Conservation (phyloP, 2,329 filamentous ascomycete species). For the Bipolaris cookei region DNA sequence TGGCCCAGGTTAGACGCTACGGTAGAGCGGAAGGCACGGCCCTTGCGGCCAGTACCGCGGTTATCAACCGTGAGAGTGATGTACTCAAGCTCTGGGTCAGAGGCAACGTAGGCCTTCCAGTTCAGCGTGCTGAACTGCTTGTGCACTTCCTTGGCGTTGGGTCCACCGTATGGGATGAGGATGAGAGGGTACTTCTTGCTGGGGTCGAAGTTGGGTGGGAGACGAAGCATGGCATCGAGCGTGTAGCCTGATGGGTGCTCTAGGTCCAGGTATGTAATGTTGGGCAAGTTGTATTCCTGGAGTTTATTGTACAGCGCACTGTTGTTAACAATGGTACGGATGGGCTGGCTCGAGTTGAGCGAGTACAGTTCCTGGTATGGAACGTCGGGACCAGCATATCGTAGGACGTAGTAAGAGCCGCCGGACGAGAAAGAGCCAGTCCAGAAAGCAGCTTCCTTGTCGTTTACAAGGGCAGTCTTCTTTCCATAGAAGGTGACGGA, state of each 20-base stretch:
- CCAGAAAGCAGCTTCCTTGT: conserved; percentile 65
- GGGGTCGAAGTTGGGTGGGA: conserved; percentile 69
- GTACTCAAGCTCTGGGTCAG: conserved; percentile 71
- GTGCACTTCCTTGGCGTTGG: conserved; percentile 65
- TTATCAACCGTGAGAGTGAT: conserved; percentile 73
- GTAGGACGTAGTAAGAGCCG: conserved; percentile 69
- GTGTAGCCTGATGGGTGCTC: conserved; percentile 66
- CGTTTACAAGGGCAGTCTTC: conserved; percentile 67
- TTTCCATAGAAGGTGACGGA: conserved; percentile 66
- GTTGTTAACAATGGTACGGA: conserved; percentile 67
- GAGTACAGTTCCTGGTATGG: conserved; percentile 73
- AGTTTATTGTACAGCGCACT: conserved; percentile 62
- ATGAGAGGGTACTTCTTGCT: conserved; percentile 69
- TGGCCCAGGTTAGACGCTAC: conserved; percentile 67
- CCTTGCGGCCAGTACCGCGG: conserved; percentile 69
- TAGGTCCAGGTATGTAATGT: conserved; percentile 69
- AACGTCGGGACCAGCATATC: conserved; percentile 69
- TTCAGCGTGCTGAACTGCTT: conserved; percentile 63
- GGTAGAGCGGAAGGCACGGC: conserved; percentile 65
- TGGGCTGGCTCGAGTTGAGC: conserved; percentile 60
- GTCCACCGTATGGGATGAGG: conserved; percentile 72
- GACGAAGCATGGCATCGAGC: conserved; percentile 69
- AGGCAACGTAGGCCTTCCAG: conserved; percentile 69
- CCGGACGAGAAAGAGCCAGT: conserved; percentile 68
- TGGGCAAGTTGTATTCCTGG: conserved; percentile 66